These are phyloP conservation scores for Leccinum solheimii DNA, from an alignment of 1,284 basidiomycete species.

Conservation along the genomic window DNA sequence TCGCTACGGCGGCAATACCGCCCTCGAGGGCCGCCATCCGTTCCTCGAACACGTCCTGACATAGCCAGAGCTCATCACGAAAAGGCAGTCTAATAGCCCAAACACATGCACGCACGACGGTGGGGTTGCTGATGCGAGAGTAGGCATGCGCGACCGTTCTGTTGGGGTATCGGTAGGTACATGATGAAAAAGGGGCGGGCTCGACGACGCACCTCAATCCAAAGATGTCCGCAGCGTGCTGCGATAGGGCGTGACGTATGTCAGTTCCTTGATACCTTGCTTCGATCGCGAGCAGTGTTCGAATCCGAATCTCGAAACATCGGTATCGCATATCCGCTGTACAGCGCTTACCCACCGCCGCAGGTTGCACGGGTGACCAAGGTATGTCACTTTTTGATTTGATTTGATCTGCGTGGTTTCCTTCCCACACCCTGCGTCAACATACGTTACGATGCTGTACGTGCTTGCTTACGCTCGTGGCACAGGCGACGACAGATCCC, in stretches of 20 bases:
- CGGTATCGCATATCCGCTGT: no score
- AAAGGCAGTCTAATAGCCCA: neutral
- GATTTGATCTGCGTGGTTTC: no score
- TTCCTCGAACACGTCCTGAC: constrained; percentile 70
- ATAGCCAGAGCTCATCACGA: neutral
- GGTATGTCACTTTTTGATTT: constrained; percentile 33
- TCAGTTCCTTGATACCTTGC: neutral
- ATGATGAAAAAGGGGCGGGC: neutral
- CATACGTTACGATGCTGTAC: neutral
- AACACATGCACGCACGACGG: constrained; percentile 51
- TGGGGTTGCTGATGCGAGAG: constrained; percentile 80
- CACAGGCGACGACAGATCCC: constrained; percentile 66
- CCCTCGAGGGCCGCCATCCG: constrained; percentile 84
- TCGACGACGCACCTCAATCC: constrained; percentile 6
- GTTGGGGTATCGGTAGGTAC: neutral
- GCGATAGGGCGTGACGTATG: neutral
- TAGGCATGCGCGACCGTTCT: constrained; percentile 72
- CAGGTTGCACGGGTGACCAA: constrained; percentile 59
- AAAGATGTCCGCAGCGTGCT: constrained; percentile 21
- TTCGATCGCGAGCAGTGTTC: neutral
- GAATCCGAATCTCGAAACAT: constrained; percentile 3
- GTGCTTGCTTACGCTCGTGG: neutral
- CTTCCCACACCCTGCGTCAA: no score
- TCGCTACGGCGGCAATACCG: constrained; percentile 75
- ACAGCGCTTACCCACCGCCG: no score